phyloP scores from a whole-genome alignment of 345 rosid genomes.

The Melaleuca alternifolia region DNA sequence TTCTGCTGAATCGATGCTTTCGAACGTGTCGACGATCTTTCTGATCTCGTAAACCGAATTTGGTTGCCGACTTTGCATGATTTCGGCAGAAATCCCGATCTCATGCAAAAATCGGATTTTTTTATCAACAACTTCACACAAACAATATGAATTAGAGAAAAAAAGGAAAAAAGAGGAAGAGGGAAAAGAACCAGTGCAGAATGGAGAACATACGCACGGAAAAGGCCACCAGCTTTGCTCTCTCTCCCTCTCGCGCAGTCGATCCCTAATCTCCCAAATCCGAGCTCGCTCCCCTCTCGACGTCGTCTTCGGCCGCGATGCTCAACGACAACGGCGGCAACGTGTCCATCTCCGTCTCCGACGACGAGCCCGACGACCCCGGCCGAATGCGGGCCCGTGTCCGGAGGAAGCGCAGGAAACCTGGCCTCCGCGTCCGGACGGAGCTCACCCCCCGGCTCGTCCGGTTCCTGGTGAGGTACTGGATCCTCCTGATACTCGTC shows the following conservation, averaged over 20 bases:
- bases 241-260: too few species aligned
- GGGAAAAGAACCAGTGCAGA: not conserved
- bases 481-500: conserved; percentile 47
- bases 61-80: too few species aligned
- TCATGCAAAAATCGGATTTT: too few species aligned
- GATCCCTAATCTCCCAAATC: not conserved
- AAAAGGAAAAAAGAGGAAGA: too few species aligned
- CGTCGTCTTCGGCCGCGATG: not conserved
- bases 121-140: too few species aligned
- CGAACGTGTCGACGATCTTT: not conserved
- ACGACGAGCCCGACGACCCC: conserved; percentile 59
- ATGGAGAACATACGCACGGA: not conserved
- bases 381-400: conserved; percentile 55
- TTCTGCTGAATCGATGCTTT: not conserved
- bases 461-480: conserved; percentile 45
- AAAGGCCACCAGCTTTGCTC: too few species aligned
- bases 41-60: not conserved
- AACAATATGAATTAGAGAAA: too few species aligned
- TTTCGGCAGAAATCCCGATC: too few species aligned
- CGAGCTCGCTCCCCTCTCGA: not conserved
- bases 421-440: conserved; percentile 19
- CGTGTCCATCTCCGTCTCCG: conserved; percentile 56
- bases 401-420: conserved; percentile 68
- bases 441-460: conserved; percentile 35
- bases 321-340: conserved; percentile 26